phyloP scores from a whole-genome alignment of 2,329 filamentous ascomycete genomes.

The Exophiala calicioides region DNA sequence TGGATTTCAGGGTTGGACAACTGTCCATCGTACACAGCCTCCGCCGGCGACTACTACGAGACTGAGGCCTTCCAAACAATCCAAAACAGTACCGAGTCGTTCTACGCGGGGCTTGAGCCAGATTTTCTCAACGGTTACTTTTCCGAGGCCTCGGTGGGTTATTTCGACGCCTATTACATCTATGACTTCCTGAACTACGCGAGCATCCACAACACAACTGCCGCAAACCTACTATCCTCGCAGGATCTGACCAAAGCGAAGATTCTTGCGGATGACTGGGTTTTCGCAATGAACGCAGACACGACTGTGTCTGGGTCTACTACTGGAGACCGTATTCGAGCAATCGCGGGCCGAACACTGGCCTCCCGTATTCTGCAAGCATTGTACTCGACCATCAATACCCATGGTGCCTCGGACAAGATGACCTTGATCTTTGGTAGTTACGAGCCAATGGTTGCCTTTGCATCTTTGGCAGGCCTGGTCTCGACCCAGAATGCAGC shows the following conservation, averaged over 20 bases:
- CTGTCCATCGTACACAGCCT: constrained; percentile 43
- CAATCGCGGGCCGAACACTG: constrained; percentile 47
- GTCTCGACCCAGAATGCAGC: constrained; percentile 40
- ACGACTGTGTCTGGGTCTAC: constrained; percentile 21
- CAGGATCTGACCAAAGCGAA: constrained; percentile 33
- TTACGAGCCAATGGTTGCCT: constrained; percentile 52
- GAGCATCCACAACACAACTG: constrained; percentile 52
- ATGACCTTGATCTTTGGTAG: constrained; percentile 54
- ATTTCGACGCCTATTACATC: constrained; percentile 55
- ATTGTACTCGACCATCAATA: constrained; percentile 42
- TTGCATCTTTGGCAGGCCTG: constrained; percentile 50
- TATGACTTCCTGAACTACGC: constrained; percentile 60
- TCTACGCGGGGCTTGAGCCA: constrained; percentile 51
- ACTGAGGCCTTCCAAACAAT: constrained; percentile 45
- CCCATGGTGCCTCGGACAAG: constrained; percentile 42
- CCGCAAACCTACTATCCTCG: constrained; percentile 36
- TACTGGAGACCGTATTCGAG: constrained; percentile 35
- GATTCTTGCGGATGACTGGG: constrained; percentile 51
- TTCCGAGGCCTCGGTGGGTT: constrained; percentile 44
- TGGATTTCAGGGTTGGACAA: constrained; percentile 51
- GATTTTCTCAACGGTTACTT: constrained; percentile 48
- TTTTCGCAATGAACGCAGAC: constrained; percentile 48
- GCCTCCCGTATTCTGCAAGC: constrained; percentile 41
- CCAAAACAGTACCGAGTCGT: constrained; percentile 38
- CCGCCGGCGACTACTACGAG: constrained; percentile 43